Base-by-base conservation (phyloP, 768 basidiomycete genomes). In the Cantharellus anzutake region DNA sequence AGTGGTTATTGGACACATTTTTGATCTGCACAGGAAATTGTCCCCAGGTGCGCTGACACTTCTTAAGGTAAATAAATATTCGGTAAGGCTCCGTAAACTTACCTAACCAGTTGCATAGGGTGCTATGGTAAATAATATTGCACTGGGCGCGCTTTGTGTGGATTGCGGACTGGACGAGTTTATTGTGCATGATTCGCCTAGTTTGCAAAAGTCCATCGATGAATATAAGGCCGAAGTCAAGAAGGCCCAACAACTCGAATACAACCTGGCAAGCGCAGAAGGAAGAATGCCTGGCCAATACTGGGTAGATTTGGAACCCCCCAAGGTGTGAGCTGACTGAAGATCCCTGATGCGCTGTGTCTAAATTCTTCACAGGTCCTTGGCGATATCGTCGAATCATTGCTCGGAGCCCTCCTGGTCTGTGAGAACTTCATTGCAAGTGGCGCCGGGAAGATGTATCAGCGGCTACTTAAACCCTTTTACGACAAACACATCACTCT, bases 71-170 rank as follows among this genome's bases (percentile, higher is more conserved):
- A 4, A 66, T 50, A 20, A 39, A 11, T 48, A 11, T 48, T 11
- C 44, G 29, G 11, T 48, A 48, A 48, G 44, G 11, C 20, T 29
- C 20, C 42, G 4, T 40, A n/a, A 38, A 38, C 14, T 11, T 20
- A 16, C 42, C 53, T 60, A 35, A 40, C 61, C 63, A 4, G 11
- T 16, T 60, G 11, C 20, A 41, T 65, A 90, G 88, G 78, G 80
- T 38, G 83, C 84, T 4, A 90, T 91, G 86, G 86, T 91, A 37
- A 86, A 85, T 3, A 90, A 90, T 68, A 76, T 80, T 39, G 74
- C 83, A 16, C 72, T 91, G 50, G 86, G 83, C 42, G 83, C 87
- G 2, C 69, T 90, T 60, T 87, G 84, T 64, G 80, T 90, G 16
- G 76, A 75, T 63, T 77, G 78, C 58, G 82, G 82, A 41, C 70